Evolutionary conservation across 176 grass and related monocot species (phyloP).

Genomic region (Ampelocalamus luodianensis): DNA sequence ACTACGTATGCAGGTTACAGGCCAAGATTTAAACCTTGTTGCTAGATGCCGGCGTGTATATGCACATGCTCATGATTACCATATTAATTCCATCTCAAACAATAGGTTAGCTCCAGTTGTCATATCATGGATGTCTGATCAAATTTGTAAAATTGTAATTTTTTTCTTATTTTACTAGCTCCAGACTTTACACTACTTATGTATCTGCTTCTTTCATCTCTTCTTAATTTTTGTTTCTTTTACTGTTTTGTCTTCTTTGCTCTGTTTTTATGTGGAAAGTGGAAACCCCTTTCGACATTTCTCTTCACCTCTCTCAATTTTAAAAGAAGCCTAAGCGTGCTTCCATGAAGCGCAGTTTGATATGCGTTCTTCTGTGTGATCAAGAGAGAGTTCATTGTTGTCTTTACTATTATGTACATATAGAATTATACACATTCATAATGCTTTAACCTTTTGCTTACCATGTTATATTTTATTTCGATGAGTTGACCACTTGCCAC

Average conservation of each 20-base stretch:
- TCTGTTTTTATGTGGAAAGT: slow-evolving; percentile 7
- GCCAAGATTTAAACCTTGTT: slow-evolving; percentile 68
- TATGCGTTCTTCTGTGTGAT: slow-evolving; percentile 21
- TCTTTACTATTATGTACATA: slow-evolving; percentile 19
- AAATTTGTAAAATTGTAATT: slow-evolving; percentile 18
- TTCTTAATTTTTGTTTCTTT: slow-evolving; percentile 13
- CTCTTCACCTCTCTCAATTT: slow-evolving; percentile 16
- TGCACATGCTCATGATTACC: slow-evolving; percentile 81
- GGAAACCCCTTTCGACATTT: slow-evolving; percentile 3
- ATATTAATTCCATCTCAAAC: slow-evolving; percentile 86
- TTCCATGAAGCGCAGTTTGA: not conserved
- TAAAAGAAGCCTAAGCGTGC: slow-evolving; percentile 24
- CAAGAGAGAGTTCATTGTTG: slow-evolving; percentile 2
- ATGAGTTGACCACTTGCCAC: slow-evolving; percentile 1
- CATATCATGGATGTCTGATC: slow-evolving; percentile 25
- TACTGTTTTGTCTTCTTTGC: slow-evolving; percentile 30
- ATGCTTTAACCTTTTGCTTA: slow-evolving; percentile 5
- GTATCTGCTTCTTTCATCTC: slow-evolving; percentile 1
- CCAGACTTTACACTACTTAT: slow-evolving; percentile 13
- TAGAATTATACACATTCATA: slow-evolving; percentile 21
- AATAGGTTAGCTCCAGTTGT: slow-evolving; percentile 63
- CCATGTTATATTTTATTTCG: not conserved
- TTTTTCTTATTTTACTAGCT: slow-evolving; percentile 19
- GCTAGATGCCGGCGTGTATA: slow-evolving; percentile 80
- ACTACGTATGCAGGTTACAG: slow-evolving; percentile 57